Base-by-base conservation (phyloP, 768 basidiomycete species). In the Porphyrellus cyaneotinctus region DNA sequence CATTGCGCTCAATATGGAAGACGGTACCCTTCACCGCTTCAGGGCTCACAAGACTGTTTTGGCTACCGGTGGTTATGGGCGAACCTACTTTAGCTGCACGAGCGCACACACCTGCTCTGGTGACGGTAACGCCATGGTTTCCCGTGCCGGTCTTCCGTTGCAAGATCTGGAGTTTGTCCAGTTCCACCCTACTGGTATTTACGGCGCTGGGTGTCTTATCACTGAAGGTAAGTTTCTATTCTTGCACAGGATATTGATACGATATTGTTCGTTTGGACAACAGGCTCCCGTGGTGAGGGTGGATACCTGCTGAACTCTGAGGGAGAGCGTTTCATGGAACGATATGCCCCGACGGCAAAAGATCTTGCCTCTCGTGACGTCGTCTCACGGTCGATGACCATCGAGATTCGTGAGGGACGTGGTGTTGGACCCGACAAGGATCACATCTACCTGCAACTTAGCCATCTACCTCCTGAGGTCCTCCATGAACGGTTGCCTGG, bases 271-370 rank as follows among this genome's bases (percentile, higher is more conserved):
- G 14, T 20, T 36, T 41, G 9, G 28, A 48, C 18, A 11, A 36
- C 60, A 94, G 95, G 95, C 61, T 97, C 97, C 60, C 93, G 97
- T 70, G 97, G 97, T 64, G 97, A 99, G 73, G 97, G 97, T 76
- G 97, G 97, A 58, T 98, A 98, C 75, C 79, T 99, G 59, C 76
- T 99, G 68, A 98, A 99, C 77, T 91, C 93, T 10, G 88, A 98
- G 78, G 97, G 97, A 69, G 97, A 99, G 74, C 89, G 97, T 54
- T 99, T 99, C 79, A 99, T 99, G 97, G 95, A 98, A 73, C 91
- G 95, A 71, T 98, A 98, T 71, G 97, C 97, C 0, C 97, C 97
- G 11, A 97, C 95, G 39, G 97, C 97, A 57, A 98, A 98, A 79
- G 97, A 99, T 79, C 83, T 99, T 60, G 97, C 97, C 37, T 99